Percentiles rank a stretch among this genome's conserved stretches.
Conservation (phyloP, 495 filamentous ascomycete genomes). For the Aspergillus haitiensis region DNA sequence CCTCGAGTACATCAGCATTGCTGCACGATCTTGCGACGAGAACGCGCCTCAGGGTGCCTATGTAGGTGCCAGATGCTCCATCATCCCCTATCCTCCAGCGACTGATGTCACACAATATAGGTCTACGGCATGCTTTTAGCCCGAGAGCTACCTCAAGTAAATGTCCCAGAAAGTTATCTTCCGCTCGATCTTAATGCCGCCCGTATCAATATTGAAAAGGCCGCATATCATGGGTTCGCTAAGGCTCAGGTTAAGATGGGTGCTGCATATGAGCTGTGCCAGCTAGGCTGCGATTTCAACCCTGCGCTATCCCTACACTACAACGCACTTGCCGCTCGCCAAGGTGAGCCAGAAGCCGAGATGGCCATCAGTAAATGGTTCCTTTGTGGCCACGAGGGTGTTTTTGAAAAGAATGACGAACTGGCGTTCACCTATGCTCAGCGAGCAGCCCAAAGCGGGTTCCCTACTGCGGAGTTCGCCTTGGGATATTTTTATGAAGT, state of each 20-base stretch:
- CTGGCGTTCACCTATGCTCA: conserved; percentile 89
- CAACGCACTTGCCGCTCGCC: conserved; percentile 87
- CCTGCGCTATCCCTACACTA: conserved; percentile 91
- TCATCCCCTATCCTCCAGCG: not conserved
- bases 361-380: conserved; percentile 99
- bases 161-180: conserved; percentile 70
- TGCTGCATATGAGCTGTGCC: conserved; percentile 89
- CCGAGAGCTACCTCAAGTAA: conserved; percentile 84
- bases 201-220: conserved; percentile 89
- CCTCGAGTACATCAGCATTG: conserved; percentile 74
- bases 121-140: conserved; percentile 95
- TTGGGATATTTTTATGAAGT: conserved; percentile 98
- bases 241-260: conserved; percentile 99
- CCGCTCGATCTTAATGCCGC: conserved; percentile 74
- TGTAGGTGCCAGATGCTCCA: conserved; percentile 40
- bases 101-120: conserved; percentile 31
- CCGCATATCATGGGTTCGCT: conserved; percentile 92
- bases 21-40: conserved; percentile 89
- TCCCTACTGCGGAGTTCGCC: conserved; percentile 92
- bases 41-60: conserved; percentile 97
- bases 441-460: conserved; percentile 73
- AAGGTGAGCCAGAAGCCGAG: conserved; percentile 86
- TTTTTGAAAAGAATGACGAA: conserved; percentile 93
- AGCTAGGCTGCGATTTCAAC: conserved; percentile 92
- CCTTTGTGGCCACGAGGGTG: conserved; percentile 85